phyloP scores from a whole-genome alignment of 2,329 filamentous ascomycete genomes.

The Ophiognomonia clavigignenti-juglandacearum region DNA sequence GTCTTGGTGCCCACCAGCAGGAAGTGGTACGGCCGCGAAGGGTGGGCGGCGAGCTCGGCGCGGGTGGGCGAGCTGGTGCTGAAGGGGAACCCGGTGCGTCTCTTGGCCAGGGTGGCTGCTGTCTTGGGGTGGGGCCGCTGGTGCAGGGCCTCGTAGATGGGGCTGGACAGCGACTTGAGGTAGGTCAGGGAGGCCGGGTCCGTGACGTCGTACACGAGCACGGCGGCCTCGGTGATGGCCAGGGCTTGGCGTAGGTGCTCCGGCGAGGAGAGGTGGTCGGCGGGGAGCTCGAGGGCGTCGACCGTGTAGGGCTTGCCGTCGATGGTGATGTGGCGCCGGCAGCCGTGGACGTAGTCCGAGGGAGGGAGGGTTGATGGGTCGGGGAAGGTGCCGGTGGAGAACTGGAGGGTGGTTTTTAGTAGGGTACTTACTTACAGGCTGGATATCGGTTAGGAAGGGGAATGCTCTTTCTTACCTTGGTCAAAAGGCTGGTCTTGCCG shows the following conservation, averaged over 20 bases:
- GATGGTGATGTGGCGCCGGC: slow-evolving; percentile 29
- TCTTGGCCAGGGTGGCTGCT: slow-evolving; percentile 7
- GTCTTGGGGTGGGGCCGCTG: background rate
- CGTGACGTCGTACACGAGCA: slow-evolving; percentile 30
- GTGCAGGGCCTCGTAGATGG: slow-evolving; percentile 5
- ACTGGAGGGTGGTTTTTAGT: no score
- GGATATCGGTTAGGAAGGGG: no score
- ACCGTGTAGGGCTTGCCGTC: slow-evolving; percentile 27
- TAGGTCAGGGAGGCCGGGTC: slow-evolving; percentile 22
- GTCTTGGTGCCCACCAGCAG: slow-evolving; percentile 32
- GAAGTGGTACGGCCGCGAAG: slow-evolving; percentile 25
- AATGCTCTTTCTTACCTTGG: slow-evolving; percentile 23
- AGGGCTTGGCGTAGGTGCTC: slow-evolving; percentile 32
- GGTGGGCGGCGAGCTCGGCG: background rate
- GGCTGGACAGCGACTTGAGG: slow-evolving; percentile 9
- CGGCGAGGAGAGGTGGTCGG: slow-evolving; percentile 26
- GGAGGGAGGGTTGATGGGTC: slow-evolving; percentile 20
- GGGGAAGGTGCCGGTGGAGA: slow-evolving; percentile 26
- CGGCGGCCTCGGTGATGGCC: slow-evolving; percentile 34
- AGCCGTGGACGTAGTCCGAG: slow-evolving; percentile 22
- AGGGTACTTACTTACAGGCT: no score
- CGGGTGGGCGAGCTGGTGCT: background rate
- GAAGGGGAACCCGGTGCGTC: slow-evolving; percentile 1
- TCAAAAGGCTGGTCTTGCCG: slow-evolving; percentile 37
- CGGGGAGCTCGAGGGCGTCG: slow-evolving; percentile 32